phyloP scores from a whole-genome alignment of 257 asterid genomes.

The Solanum sejunctum region DNA sequence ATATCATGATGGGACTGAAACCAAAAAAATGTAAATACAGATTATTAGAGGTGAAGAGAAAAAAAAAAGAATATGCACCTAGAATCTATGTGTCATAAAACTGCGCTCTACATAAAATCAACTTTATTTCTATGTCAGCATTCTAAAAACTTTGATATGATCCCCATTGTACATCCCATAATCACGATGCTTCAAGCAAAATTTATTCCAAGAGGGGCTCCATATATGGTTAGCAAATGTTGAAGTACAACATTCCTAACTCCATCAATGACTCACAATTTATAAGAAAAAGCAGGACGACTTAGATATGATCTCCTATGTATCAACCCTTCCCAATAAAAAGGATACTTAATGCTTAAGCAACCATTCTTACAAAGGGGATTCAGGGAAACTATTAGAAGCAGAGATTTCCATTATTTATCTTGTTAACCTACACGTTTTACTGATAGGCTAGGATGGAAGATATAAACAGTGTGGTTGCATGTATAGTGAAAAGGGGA shows the following conservation, averaged over 20 bases:
- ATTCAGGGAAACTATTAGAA: neutral
- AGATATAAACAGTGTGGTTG: neutral
- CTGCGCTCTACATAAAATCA: neutral
- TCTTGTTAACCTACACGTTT: neutral
- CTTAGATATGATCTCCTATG: neutral
- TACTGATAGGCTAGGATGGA: neutral
- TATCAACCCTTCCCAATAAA: neutral
- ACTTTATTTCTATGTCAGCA: neutral
- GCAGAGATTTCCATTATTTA: neutral
- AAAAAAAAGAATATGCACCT: neutral
- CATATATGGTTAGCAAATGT: neutral
- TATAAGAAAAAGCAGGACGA: neutral
- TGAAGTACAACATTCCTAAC: neutral
- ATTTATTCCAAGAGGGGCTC: neutral
- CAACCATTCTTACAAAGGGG: neutral
- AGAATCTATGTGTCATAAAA: neutral
- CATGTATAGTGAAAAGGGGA: neutral
- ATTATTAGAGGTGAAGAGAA: neutral
- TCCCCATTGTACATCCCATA: neutral
- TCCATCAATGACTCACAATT: neutral
- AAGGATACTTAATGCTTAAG: neutral
- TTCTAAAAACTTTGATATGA: neutral
- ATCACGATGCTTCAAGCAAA: neutral
- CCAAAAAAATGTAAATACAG: neutral
- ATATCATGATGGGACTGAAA: slow-evolving; percentile 82